phyloP scores from a whole-genome alignment of 208 protist genomes.

The Wallacemonas sp. region DNA sequence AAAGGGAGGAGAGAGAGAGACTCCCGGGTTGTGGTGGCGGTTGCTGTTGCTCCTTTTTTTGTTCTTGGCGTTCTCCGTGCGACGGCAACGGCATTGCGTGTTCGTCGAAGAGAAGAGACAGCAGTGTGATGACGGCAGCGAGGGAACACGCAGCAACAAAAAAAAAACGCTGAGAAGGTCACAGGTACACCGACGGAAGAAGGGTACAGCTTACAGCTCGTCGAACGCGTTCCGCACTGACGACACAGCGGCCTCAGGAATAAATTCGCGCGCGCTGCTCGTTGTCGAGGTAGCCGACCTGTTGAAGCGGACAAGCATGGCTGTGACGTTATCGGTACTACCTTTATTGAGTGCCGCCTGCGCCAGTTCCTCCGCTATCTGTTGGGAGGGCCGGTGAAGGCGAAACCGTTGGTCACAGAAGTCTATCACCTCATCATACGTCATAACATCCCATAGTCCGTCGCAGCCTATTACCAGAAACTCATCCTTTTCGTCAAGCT shows the following conservation, averaged over 20 bases:
- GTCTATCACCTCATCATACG: conserved; percentile 85
- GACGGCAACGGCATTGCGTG: too few relatives aligned
- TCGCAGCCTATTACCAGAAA: conserved; percentile 93
- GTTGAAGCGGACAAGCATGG: conserved; percentile 61
- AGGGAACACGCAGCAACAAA: not conserved
- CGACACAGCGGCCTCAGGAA: conserved; percentile 47
- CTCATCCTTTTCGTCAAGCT: conserved; percentile 79
- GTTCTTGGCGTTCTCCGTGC: too few relatives aligned
- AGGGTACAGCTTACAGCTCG: conserved; percentile 13
- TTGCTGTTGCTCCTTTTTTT: too few relatives aligned
- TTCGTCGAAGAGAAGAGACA: too few relatives aligned
- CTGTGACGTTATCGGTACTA: conserved; percentile 89
- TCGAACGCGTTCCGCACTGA: conserved; percentile 37
- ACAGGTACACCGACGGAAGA: not conserved
- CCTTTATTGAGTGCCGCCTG: conserved; percentile 79
- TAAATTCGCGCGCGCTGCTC: conserved; percentile 25
- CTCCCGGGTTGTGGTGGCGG: too few relatives aligned
- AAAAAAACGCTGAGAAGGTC: not conserved
- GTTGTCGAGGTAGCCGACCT: not conserved
- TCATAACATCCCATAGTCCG: conserved; percentile 94
- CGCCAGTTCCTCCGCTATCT: conserved; percentile 53
- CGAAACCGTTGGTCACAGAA: conserved; percentile 71
- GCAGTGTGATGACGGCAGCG: too few relatives aligned
- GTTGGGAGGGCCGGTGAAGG: conserved; percentile 44
- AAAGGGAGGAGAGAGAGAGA: too few relatives aligned